Evolutionary conservation across 805 yeast species (phyloP), one percentile per base, ranked within the genome.

Genomic region (Dipodascus geniculatus): DNA sequence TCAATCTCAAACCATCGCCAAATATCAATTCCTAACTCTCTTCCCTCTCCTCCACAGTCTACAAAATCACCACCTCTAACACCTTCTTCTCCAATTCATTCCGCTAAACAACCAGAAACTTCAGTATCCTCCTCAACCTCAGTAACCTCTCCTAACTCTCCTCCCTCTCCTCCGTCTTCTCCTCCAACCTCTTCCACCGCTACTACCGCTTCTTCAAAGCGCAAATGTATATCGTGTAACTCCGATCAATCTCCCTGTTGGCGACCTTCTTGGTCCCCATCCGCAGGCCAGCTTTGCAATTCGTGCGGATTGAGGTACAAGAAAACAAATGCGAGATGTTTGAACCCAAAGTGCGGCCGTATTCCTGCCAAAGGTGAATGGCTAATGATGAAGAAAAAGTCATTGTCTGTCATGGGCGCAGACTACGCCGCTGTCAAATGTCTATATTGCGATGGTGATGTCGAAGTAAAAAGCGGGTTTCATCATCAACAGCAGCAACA

Each of bases 291-390:
- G 71, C 76, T 91, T 60, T 91, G 99, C 73, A 91, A 91, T 66
- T 87, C 96, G 0, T 91, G 99, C 70, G 99, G 99, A 1, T 74
- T 91, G 62, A 76, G 99, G 59, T 91, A 87, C 72, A 90, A 93
- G 69, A 91, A 91, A 71, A 90, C 97, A 0, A 86, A 87, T 23
- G 95, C 96, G 2, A 78, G 97, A 64, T 91, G 99, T 70, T 72
- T 85, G 51, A 85, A 86, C 61, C 69, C 74, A 1, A 64, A 70
- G 19, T 91, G 99, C 71, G 79, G 85, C 59, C 81, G 91, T 63
- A 89, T 91, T 56, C 99, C 99, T 2, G 95, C 97, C 20, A 90
- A 91, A 70, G 91, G 96, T 57, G 98, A 91, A 70, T 85, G 96
- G 87, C 79, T 88, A 2, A 73, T 87, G 33, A 90, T 90, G 91